phyloP scores from a whole-genome alignment of 805 yeast genomes.

The Candida parachauliodes region DNA sequence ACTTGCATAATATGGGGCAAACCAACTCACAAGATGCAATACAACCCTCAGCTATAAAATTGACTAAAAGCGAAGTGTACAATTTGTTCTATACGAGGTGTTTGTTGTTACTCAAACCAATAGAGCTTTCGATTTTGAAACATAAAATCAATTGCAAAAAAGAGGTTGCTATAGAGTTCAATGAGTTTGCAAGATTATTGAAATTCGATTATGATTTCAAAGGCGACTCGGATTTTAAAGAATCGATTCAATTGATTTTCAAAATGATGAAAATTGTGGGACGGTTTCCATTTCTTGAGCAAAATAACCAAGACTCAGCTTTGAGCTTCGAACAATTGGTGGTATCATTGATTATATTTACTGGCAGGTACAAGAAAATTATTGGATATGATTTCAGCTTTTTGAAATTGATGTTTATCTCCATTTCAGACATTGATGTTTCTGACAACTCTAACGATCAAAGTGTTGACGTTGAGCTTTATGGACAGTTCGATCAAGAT shows the following conservation, averaged over 20 bases:
- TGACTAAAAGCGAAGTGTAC: slow-evolving; percentile 17
- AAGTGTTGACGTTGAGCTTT: slow-evolving; percentile 16
- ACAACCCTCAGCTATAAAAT: slow-evolving; percentile 12
- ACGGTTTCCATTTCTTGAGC: slow-evolving; percentile 47
- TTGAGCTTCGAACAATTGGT: slow-evolving; percentile 36
- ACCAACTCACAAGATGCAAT: slow-evolving; percentile 10
- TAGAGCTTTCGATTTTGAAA: slow-evolving; percentile 20
- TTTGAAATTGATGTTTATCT: slow-evolving; percentile 24
- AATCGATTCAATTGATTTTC: slow-evolving; percentile 26
- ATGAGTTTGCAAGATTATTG: slow-evolving; percentile 21
- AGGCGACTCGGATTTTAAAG: background rate
- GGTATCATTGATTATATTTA: slow-evolving; percentile 31
- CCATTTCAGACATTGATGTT: background rate
- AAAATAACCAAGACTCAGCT: slow-evolving; percentile 31
- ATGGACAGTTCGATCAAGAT: slow-evolving; percentile 10
- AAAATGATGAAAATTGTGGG: slow-evolving; percentile 42
- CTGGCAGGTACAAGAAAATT: slow-evolving; percentile 37
- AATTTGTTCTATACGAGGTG: slow-evolving; percentile 19
- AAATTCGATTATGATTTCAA: slow-evolving; percentile 14
- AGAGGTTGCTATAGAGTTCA: slow-evolving; percentile 13
- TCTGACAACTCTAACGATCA: background rate
- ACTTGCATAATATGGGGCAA: slow-evolving; percentile 19
- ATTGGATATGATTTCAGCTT: slow-evolving; percentile 37
- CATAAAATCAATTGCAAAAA: slow-evolving; percentile 12
- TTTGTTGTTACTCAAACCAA: slow-evolving; percentile 14